Evolutionary conservation across 345 rosid species (phyloP), one percentile per base, ranked within the genome.

Genomic region (Capsella bursapastoris): DNA sequence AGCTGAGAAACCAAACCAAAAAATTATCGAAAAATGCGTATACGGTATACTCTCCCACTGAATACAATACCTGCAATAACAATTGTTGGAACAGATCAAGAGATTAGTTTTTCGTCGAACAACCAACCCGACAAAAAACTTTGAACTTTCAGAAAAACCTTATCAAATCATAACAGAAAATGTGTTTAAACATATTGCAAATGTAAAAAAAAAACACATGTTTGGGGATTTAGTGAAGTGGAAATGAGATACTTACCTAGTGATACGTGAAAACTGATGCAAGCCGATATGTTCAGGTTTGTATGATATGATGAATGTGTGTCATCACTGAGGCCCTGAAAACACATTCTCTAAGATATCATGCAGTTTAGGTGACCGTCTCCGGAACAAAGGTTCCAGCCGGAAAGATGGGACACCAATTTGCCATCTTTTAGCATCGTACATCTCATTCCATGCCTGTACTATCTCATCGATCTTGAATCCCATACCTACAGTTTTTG

Each of bases 381-480:
- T 84, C 56, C 96, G 90, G 77, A 92, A 92, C 84, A 92, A 81
- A 53, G 99, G 97, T 73, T 95, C 97, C 51, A 95, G 83, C 78
- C 97, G 82, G 82, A 95, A 95, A 68, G 99, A 89, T 29, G 99
- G 99, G 77, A 95, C 87, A 37, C 98, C 97, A 7, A 87, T 84
- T 82, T 92, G 89, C 98, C 99, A 95, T 83, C 97, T 86, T 76
- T 87, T 89, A 1, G 91, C 98, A 83, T 90, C 99, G 78, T 90
- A 95, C 99, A 90, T 92, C 69, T 95, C 99, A 82, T 90, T 95
- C 97, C 97, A 92, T 29, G 99, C 99, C 80, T 92, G 97, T 52
- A 95, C 93, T 58, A 95, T 92, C 83, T 95, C 99, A 68, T 92
- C 97, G 12, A 95, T 88, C 84, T 92, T 90, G 83, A 95, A 95